Base-by-base conservation (phyloP, 2,329 filamentous ascomycete species). In the Sarocladium brachiariae region DNA sequence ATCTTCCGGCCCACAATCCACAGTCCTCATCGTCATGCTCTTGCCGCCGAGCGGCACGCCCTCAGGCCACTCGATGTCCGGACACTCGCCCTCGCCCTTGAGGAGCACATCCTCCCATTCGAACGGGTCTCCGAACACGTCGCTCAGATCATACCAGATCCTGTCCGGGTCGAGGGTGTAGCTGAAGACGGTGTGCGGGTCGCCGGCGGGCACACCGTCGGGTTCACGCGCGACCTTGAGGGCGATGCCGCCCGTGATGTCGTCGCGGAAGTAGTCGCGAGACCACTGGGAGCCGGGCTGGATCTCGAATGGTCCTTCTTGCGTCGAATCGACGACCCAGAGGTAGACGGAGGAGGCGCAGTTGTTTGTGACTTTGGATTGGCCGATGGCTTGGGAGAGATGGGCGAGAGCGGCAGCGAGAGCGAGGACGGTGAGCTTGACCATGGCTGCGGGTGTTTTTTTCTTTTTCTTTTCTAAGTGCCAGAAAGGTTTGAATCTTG, bases 211-310 rank as follows among this genome's bases (percentile, higher is more conserved):
- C 37, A 72, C 61, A 34, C 69, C 51, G 37, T 56, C 55, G 5
- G 50, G 38, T 23, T 77, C 71, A 59, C 84, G 78, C 51, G 78
- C 71, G 24, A 81, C 58, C 58, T 72, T 72, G 54, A 72, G 57
- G 24, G 67, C 60, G 52, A 60, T 63, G 39, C 70, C 70, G 50
- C 69, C 69, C 3, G 66, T 67, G 24, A 56, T 51, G 38, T 66
- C 60, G 60, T 72, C 70, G 31, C 31, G 46, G 14, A 21, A 49
- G 46, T 49, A 49, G 31, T 23, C 18, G 19, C 19, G 6, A 16
- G n/a, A 16, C 46, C 46, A 49, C 9, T 30, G 19, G 13, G 33
- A 25, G 18, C 30, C 30, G 19, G 46, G 19, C 46, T 37, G 33
- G 31, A 49, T 37, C 21, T 35, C 21, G 21, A 21, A 4, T 18